A percentile compares a stretch with the other conserved stretches of the same genome.
phyloP scores from a whole-genome alignment of 352 stramenopile species.

The Stramenopiles sp. region DNA sequence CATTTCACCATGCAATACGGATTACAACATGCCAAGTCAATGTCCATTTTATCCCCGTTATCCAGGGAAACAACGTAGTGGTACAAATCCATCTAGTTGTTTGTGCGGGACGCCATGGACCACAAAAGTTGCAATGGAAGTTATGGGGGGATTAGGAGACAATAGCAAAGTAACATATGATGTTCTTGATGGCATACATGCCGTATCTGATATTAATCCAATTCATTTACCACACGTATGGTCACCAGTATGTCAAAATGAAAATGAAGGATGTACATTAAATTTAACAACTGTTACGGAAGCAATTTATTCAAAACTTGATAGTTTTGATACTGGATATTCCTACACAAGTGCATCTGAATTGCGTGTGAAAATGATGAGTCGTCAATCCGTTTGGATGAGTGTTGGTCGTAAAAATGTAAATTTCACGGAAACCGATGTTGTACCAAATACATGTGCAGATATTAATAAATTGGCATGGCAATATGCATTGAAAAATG shows the following conservation, averaged over 20 bases:
- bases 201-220: neutral
- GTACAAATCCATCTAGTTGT: neutral
- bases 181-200: neutral
- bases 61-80: neutral
- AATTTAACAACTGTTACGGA: constrained; percentile 21
- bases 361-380: constrained; percentile 21
- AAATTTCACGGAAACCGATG: constrained; percentile 12
- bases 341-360: constrained; percentile 18
- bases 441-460: constrained; percentile 11
- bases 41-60: neutral
- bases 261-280: constrained; percentile 9
- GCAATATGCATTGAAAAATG: neutral
- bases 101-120: constrained; percentile 7
- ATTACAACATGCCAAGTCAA: neutral
- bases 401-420: constrained; percentile 12
- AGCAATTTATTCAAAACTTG: constrained; percentile 14
- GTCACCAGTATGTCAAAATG: neutral
- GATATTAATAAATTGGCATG: constrained; percentile 15
- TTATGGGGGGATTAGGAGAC: constrained; percentile 10
- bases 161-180: neutral
- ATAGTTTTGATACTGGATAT: constrained; percentile 19
- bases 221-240: neutral
- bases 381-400: constrained; percentile 13
- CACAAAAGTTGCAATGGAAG: neutral
- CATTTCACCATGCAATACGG: constrained; percentile 9